A percentile compares a stretch with the other conserved stretches of the same genome.
Conservation (phyloP, 176 grass and related monocot species). For the Hordeum marinum region DNA sequence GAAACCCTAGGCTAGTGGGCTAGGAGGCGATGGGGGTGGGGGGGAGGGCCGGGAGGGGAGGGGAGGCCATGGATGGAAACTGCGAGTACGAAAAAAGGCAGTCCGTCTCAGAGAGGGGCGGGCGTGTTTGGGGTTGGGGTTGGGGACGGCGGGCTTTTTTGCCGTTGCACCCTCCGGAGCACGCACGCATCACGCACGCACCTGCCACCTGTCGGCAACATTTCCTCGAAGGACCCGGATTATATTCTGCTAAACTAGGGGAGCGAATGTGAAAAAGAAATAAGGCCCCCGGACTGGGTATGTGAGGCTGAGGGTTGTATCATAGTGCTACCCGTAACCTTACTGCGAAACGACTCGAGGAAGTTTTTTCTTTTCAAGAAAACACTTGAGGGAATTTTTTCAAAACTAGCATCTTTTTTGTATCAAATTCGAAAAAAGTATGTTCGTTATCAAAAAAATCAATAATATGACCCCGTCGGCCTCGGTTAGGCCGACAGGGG, state of each 20-base stretch:
- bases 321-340: no score
- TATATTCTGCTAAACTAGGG: neutral
- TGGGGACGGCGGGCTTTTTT: neutral
- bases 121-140: neutral
- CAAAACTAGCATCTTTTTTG: no score
- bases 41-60: neutral
- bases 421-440: no score
- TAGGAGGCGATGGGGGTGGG: neutral
- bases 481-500: no score
- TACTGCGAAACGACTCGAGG: no score
- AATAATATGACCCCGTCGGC: no score
- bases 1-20: constrained; percentile 33
- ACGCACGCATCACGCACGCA: neutral
- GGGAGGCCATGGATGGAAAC: constrained; percentile 33
- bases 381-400: no score
- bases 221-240: neutral
- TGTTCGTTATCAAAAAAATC: no score
- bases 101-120: neutral
- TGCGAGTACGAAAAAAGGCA: neutral
- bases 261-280: neutral
- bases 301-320: no score
- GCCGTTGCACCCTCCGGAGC: neutral
- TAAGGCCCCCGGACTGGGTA: no score
- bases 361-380: no score
- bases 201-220: no score